Base-by-base conservation (phyloP, 306 rosid genomes). In the Macrotyloma uniflorum region DNA sequence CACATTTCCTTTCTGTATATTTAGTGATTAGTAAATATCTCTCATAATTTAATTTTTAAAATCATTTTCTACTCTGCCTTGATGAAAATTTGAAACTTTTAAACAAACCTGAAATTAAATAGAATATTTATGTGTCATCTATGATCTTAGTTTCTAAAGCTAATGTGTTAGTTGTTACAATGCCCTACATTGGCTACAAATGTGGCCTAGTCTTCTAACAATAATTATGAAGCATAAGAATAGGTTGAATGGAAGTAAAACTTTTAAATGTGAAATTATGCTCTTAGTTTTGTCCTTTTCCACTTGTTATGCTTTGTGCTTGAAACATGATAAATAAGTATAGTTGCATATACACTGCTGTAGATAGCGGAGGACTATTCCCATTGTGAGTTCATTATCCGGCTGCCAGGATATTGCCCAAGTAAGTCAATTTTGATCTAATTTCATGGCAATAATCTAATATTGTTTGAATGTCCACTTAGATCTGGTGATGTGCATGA, bases 311-410 rank as follows among this genome's bases (percentile, higher is more conserved):
- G 19, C 28, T 77, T 57, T 65, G 42, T 75, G 40, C 57, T 67
- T 62, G 64, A 67, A 67, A 76, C 38, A 63, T 83, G 80, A 67
- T 71, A 74, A 74, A 58, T 43, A 53, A 11, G 55, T 64, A 40
- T 46, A 32, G 9, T 65, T 66, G 64, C 20, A 75, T 73, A 79
- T 67, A 55, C 54, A 33, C 33, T 77, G 67, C 75, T 76, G 78
- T 83, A 93, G 99, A 95, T 91, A 47, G 98, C 98, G 15, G 99
- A 93, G 85, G 99, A 93, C 86, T 95, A 95, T 88, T 95, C 99
- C 45, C 97, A 95, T 70, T 91, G 97, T 4, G 97, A 93, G 80
- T 95, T 93, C 89, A 88, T 95, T 69, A 93, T 95, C 85, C 98
- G 97, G 79, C 96, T 95, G 64, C 99, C 99, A 4, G 98, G 99